Evolutionary conservation across 1,139 yeast species (phyloP), one percentile per base, ranked within the genome.

Genomic region (Magnusiomyces clavatus): DNA sequence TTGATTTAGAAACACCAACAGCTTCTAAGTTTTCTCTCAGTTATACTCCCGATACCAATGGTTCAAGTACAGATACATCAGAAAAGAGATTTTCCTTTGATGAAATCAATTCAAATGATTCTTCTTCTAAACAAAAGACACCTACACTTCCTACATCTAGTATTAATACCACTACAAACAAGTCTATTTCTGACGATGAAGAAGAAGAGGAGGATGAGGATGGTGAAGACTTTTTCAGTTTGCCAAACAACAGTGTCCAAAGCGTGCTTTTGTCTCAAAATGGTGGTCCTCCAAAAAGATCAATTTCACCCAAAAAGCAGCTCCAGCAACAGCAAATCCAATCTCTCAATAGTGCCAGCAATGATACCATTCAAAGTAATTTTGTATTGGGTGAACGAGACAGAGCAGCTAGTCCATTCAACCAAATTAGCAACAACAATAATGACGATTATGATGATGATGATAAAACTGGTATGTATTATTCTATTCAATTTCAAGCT

Each of bases 161-260:
- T 37, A 13, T n/a, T 37, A 62, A 40, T 52, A 14, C 6, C 43
- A 16, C 58, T 68, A 55, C 73, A 65, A 43, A 6, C 12, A 41
- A n/a, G n/a, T 16, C 10, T 5, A 10, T 13, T 16, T 43, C 19
- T 34, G 16, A 34, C 4, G 29, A 13, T 3, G 24, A 16, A 19
- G 19, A 24, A 36, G 34, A 41, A 2, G n/a, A 19, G 3, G 47
- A 44, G 2, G 47, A 44, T 4, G 47, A 44, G 6, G 47, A 42
- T 17, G 44, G 36, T 31, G 47, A 44, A 11, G 46, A 43, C 17
- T 44, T 44, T 36, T 44, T 44, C 14, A 44, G 47, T 24, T 11
- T 44, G 39, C 19, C 47, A 2, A 44, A 44, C 16, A 12, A 20
- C 6, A 41, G 44, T 24, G 40, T 13, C 17, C 47, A 44, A 34